These are phyloP conservation scores for Chaetomium tenue DNA, from an alignment of 495 filamentous ascomycete species.

Conservation along the genomic window DNA sequence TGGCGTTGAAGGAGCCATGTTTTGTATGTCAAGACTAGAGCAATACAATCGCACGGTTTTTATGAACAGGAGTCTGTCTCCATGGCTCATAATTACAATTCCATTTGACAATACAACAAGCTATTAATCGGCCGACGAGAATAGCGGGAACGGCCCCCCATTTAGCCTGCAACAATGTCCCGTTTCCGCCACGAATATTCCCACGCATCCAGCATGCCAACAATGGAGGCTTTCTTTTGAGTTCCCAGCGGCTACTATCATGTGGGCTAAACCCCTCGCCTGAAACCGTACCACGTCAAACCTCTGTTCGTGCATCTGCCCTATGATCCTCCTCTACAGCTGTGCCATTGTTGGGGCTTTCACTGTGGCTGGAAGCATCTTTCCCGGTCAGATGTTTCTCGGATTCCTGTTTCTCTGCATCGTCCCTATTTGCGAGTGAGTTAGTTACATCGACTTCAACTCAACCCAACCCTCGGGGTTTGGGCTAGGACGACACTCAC, in stretches of 20 bases:
- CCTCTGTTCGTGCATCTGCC: background rate
- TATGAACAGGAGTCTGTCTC: background rate
- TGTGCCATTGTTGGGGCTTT: background rate
- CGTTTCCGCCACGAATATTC: too few species aligned
- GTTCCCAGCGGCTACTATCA: too few species aligned
- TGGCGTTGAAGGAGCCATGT: background rate
- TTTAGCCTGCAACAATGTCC: too few species aligned
- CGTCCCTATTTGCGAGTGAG: conserved; percentile 16
- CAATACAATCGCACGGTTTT: background rate
- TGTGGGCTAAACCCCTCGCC: too few species aligned
- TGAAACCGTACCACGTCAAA: background rate
- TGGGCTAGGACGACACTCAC: background rate
- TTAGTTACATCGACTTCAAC: background rate
- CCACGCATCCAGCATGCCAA: too few species aligned
- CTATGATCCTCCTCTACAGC: background rate
- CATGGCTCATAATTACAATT: background rate
- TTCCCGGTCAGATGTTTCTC: conserved; percentile 4
- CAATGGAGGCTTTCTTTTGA: too few species aligned
- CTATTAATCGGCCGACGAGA: background rate
- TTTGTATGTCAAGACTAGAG: background rate
- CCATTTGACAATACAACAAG: background rate
- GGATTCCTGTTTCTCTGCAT: conserved; percentile 23
- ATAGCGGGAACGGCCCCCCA: background rate
- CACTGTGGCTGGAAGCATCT: background rate
- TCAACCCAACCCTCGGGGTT: background rate